Percentiles rank a stretch among this genome's conserved stretches.
Conservation (phyloP, 768 basidiomycete genomes). For the Termitomyces bulborhizus region DNA sequence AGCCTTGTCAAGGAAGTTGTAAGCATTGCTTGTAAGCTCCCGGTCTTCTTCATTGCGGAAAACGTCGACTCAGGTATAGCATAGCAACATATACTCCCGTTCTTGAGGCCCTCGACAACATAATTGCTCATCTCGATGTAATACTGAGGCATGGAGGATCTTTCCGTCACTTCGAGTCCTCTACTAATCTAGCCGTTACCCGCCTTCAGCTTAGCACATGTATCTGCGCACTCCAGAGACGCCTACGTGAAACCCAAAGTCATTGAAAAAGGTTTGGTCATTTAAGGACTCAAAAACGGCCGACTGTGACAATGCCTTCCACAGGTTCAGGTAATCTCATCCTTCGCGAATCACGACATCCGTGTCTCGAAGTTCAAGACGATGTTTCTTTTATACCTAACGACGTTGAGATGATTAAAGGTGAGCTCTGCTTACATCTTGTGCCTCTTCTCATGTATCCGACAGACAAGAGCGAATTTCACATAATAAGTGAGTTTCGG, state of each 20-base stretch:
- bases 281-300: no score
- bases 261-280: slow-evolving; percentile 56
- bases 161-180: background rate
- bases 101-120: slow-evolving; percentile 74
- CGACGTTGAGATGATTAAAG: slow-evolving; percentile 91
- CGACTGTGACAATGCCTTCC: slow-evolving; percentile 4
- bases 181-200: background rate
- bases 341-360: slow-evolving; percentile 86
- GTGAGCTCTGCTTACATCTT: slow-evolving; percentile 26
- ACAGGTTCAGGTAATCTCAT: slow-evolving; percentile 76
- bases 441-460: background rate
- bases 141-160: slow-evolving; percentile 62
- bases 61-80: slow-evolving; percentile 19
- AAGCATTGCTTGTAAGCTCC: slow-evolving; percentile 72
- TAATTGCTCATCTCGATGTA: slow-evolving; percentile 89
- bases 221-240: slow-evolving; percentile 80
- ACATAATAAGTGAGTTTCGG: slow-evolving; percentile 73
- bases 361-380: slow-evolving; percentile 94
- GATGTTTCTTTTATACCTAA: slow-evolving; percentile 95
- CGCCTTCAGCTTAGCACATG: slow-evolving; percentile 77
- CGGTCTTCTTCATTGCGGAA: background rate
- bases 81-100: slow-evolving; percentile 89
- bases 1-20: slow-evolving; percentile 90
- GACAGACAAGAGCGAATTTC: slow-evolving; percentile 81
- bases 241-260: slow-evolving; percentile 86